Percentiles rank a stretch among this genome's conserved stretches.
Evolutionary conservation across 1,284 basidiomycete genomes (phyloP).

Genomic region (Cutaneotrichosporon mucoides): DNA sequence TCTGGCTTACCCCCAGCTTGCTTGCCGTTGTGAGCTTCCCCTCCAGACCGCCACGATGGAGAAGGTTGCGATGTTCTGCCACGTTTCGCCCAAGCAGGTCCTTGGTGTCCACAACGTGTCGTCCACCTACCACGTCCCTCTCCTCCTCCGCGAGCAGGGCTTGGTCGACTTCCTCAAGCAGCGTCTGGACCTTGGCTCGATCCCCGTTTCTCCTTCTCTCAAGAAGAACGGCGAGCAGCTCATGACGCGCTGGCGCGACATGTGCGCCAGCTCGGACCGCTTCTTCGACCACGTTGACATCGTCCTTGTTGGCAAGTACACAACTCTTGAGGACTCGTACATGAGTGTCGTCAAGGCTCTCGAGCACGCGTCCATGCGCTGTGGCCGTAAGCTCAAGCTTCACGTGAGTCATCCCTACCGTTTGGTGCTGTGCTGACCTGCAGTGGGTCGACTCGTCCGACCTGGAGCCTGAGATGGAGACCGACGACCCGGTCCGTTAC

Average conservation of each 20-base stretch:
- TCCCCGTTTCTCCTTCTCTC: constrained; percentile 56
- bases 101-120: constrained; percentile 94
- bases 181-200: constrained; percentile 66
- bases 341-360: constrained; percentile 97
- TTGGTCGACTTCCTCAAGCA: constrained; percentile 80
- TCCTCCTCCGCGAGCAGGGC: constrained; percentile 87
- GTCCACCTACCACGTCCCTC: constrained; percentile 96
- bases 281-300: constrained; percentile 88
- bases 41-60: constrained; percentile 80
- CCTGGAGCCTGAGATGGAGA: constrained; percentile 76
- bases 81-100: constrained; percentile 89
- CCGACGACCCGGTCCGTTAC: constrained; percentile 77
- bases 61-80: constrained; percentile 99
- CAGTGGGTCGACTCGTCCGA: constrained; percentile 96
- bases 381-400: constrained; percentile 74
- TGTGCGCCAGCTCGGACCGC: constrained; percentile 84
- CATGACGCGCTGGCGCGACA: constrained; percentile 70
- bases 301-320: constrained; percentile 96
- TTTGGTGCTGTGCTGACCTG: constrained; percentile 8
- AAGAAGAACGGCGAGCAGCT: constrained; percentile 67
- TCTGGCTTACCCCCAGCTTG: constrained; percentile 60
- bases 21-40: constrained; percentile 68
- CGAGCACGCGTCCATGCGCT: constrained; percentile 92
- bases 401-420: constrained; percentile 55
- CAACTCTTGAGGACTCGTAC: constrained; percentile 94